Evolutionary conservation across 2,329 filamentous ascomycete species (phyloP), one percentile per base, ranked within the genome.

Genomic region (Verticillium zaregamsianum): DNA sequence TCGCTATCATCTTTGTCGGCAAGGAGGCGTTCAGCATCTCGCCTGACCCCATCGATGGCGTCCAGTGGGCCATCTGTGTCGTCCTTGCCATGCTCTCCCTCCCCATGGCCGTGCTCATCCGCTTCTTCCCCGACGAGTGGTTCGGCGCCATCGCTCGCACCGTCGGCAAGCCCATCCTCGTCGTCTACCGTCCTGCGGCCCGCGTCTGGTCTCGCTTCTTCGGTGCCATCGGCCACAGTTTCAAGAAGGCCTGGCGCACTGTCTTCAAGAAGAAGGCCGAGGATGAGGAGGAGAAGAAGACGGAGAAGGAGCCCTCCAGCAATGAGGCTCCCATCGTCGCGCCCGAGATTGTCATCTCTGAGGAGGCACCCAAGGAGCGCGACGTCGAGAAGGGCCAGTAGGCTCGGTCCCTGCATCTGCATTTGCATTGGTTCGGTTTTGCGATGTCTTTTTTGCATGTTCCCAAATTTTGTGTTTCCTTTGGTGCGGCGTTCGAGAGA

Each of bases 1-100:
- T 86, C 59, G 71, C 81, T 60, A 87, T 88, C 65, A 76, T 87
- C 66, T 86, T 84, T 61, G 74, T 87, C 14, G 85, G 85, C 23
- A 82, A 81, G 37, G 70, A 74, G 20, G 84, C 83, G 2, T 86
- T 87, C 71, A 74, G 78, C 28, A 81, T 86, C 32, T 52, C 45
- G 11, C 45, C 45, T 20, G 57, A 58, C 20, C 25, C 37, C n/a
- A 74, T 86, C 66, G 76, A 78, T 59, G 82, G 81, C 1, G 67
- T 71, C 2, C 82, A 86, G 69, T 86, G 84, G 84, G 83, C 77
- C 15, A 80, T 84, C 60, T 84, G 77, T 31, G 54, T 85, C n/a
- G 70, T 82, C 20, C 66, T 81, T 3, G 82, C 79, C 1, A 73
- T 78, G 2, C 63, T 85, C 0, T 84, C 77, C 25, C 70, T 85